Evolutionary conservation across 495 filamentous ascomycete species (phyloP), one percentile per base, ranked within the genome.

Genomic region (Thozetella sp.): DNA sequence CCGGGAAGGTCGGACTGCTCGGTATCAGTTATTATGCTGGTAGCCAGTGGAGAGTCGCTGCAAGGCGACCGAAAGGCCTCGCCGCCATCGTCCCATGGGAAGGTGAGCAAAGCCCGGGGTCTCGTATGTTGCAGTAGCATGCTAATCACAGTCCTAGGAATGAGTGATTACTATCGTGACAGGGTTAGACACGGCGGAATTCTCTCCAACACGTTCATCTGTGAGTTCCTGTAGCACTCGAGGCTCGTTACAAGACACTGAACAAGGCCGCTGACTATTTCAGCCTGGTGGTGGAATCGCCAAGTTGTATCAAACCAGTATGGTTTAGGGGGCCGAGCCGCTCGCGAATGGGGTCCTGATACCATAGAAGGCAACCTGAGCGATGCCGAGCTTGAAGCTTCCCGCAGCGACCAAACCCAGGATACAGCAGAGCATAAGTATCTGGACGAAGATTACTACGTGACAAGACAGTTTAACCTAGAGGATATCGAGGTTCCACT

Each of bases 21-120:
- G 86, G 86, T 2, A 82, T 89, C 50, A 82, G 76, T 55, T 88
- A 89, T 67, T 88, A 82, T 64, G 86, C 84, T n/a, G 85, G 83
- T 48, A 53, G 63, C 4, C 86, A 89, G 70, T 89, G 86, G 86
- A 75, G 83, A 0, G 86, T 88, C 0, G 85, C 85, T 0, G 86
- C 86, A 13, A 74, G 85, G 9, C 71, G 78, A 37, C 86, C 86
- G 0, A 84, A 82, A 67, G 86, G 85, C 2, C 61, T 89, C 22
- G 69, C 81, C 0, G 80, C 79, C 34, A 88, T 88, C 15, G 75
- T 88, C 13, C 86, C 86, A 0, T 89, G 86, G 86, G 86, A 89
- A 63, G 86, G n/a, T n/a, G n/a, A n/a, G n/a, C n/a, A n/a, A n/a
- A n/a, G n/a, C n/a, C n/a, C n/a, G n/a, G n/a, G n/a, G n/a, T n/a